phyloP scores from a whole-genome alignment of 2,329 filamentous ascomycete genomes.

The Nemania sp. region DNA sequence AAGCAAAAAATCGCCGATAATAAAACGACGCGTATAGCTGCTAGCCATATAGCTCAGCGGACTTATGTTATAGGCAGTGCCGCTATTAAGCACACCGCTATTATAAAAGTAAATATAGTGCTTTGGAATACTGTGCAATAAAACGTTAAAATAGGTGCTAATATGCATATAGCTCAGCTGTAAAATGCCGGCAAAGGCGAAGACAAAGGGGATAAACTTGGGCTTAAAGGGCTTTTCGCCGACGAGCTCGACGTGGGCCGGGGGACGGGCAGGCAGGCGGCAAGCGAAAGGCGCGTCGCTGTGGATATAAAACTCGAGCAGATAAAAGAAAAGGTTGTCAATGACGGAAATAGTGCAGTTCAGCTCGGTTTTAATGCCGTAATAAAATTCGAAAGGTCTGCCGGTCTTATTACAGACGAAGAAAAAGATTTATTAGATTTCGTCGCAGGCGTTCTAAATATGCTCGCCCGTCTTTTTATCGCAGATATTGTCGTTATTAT shows the following conservation, averaged over 20 bases:
- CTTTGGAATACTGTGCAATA: conserved; percentile 73
- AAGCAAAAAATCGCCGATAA: conserved; percentile 85
- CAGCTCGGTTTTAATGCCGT: conserved; percentile 79
- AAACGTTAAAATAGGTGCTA: conserved; percentile 84
- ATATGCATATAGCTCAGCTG: conserved; percentile 90
- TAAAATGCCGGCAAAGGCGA: conserved; percentile 88
- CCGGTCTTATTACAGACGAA: conserved; percentile 87
- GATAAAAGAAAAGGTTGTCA: conserved; percentile 80
- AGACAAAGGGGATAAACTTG: conserved; percentile 81
- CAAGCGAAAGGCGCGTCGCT: conserved; percentile 92
- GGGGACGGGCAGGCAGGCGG: conserved; percentile 80
- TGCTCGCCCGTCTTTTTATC: conserved; percentile 85
- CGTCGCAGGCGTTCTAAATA: conserved; percentile 77
- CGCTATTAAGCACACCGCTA: conserved; percentile 83
- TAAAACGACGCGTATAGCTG: conserved; percentile 64
- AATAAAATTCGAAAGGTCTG: conserved; percentile 80
- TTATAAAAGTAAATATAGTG: conserved; percentile 66
- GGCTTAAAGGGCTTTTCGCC: conserved; percentile 55
- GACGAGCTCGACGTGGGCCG: conserved; percentile 57
- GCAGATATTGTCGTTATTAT: background rate
- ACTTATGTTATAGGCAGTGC: conserved; percentile 82
- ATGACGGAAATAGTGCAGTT: conserved; percentile 84
- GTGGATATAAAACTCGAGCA: conserved; percentile 97
- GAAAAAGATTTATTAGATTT: conserved; percentile 92
- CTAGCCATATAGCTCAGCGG: conserved; percentile 65